Conservation (phyloP, 768 basidiomycete species). For the Pisolithus marmoratus region DNA sequence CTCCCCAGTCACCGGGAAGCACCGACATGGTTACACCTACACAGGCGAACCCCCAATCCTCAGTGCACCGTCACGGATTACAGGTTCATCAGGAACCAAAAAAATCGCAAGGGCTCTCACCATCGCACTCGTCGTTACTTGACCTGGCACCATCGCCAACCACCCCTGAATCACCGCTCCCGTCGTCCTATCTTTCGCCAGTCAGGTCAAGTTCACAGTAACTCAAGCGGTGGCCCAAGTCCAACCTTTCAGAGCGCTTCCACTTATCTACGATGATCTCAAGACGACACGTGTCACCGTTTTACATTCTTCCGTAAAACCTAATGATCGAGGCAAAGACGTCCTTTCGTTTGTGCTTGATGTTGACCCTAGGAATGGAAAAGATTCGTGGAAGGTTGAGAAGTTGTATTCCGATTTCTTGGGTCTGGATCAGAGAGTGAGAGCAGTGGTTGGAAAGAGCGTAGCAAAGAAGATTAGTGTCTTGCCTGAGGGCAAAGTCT, state of each 20-base stretch:
- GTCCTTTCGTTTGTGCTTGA: conserved; percentile 82
- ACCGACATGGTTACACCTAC: conserved; percentile 7
- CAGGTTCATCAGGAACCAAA: conserved; percentile 18
- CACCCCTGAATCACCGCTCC: conserved; percentile 25
- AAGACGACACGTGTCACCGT: conserved; percentile 66
- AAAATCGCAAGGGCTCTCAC: conserved; percentile 18
- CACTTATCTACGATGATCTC: conserved; percentile 66
- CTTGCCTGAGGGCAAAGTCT: conserved; percentile 88
- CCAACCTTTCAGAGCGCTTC: conserved; percentile 67
- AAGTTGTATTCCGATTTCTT: conserved; percentile 93
- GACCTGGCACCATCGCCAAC: conserved; percentile 13
- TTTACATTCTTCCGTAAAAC: conserved; percentile 75
- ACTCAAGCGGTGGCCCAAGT: conserved; percentile 20
- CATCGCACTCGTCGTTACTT: conserved; percentile 15
- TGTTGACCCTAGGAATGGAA: conserved; percentile 66
- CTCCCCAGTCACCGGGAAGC: conserved; percentile 2
- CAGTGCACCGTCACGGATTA: conserved; percentile 4
- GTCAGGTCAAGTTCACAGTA: conserved; percentile 12
- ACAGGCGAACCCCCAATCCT: conserved; percentile 18
- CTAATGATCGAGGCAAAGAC: conserved; percentile 90
- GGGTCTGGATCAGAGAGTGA: conserved; percentile 76
- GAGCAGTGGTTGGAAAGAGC: conserved; percentile 49
- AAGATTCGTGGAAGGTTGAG: conserved; percentile 78
- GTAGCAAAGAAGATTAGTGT: conserved; percentile 72
- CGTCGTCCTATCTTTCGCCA: conserved; percentile 26